phyloP scores from a whole-genome alignment of 805 yeast genomes.

The Metschnikowia similis region DNA sequence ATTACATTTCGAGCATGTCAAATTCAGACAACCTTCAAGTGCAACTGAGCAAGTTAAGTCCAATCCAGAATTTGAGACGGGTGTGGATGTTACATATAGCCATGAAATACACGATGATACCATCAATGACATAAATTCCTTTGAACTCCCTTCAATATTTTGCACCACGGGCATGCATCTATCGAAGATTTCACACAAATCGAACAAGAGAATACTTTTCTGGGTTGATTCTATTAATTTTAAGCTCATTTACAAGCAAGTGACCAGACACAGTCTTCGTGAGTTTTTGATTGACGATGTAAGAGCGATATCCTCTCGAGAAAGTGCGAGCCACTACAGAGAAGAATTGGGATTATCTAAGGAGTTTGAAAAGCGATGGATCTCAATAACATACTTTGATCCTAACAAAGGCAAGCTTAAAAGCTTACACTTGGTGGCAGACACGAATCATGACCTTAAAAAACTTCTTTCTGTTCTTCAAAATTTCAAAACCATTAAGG shows the following conservation, averaged over 20 bases:
- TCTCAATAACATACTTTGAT: slow-evolving; percentile 69
- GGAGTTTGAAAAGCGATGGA: slow-evolving; percentile 68
- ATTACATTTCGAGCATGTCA: not conserved
- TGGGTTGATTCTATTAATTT: slow-evolving; percentile 54
- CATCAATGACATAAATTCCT: slow-evolving; percentile 10
- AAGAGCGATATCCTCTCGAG: slow-evolving; percentile 55
- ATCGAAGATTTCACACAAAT: slow-evolving; percentile 65
- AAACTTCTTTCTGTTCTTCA: slow-evolving; percentile 54
- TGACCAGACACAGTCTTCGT: slow-evolving; percentile 16
- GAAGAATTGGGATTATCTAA: slow-evolving; percentile 76
- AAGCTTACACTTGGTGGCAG: slow-evolving; percentile 77
- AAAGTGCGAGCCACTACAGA: slow-evolving; percentile 76
- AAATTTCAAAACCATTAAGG: slow-evolving; percentile 59
- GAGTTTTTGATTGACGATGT: slow-evolving; percentile 56
- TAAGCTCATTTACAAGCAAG: slow-evolving; percentile 46
- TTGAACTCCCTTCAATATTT: slow-evolving; percentile 31
- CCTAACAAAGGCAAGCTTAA: slow-evolving; percentile 60
- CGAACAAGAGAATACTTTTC: slow-evolving; percentile 56
- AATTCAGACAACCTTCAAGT: not conserved
- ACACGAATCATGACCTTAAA: slow-evolving; percentile 51
- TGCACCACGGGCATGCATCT: slow-evolving; percentile 57
- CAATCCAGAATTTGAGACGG: not conserved
- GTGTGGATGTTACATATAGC: not conserved
- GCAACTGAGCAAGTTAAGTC: not conserved
- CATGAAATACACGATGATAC: slow-evolving; percentile 1